A percentile compares a stretch with the other conserved stretches of the same genome.
These are phyloP conservation scores for Effrenium voratum DNA, from an alignment of 73 alveolate genomes.

Conservation along the genomic window DNA sequence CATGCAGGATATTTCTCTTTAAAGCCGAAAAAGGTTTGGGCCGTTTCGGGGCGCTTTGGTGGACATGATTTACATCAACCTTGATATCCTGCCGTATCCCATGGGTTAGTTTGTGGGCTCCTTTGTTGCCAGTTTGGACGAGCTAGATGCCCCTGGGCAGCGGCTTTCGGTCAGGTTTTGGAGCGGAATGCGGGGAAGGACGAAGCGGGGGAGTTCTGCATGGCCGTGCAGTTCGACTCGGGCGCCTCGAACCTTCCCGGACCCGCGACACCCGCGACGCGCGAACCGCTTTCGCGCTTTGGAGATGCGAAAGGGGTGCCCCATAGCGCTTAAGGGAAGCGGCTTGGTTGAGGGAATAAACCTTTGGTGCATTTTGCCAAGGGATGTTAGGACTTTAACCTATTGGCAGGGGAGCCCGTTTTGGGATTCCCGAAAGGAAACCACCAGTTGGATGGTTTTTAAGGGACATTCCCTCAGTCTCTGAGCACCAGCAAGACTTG, in stretches of 20 bases:
- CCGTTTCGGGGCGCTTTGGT: background rate
- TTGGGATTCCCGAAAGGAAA: too few relatives aligned
- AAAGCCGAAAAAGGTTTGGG: background rate
- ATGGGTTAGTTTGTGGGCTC: background rate
- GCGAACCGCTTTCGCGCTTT: background rate
- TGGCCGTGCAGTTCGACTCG: constrained; percentile 57
- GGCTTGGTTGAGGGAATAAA: background rate
- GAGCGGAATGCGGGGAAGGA: constrained; percentile 66
- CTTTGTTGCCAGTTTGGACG: background rate
- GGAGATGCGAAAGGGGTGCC: background rate
- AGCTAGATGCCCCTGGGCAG: background rate
- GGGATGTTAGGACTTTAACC: background rate
- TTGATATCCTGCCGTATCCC: background rate
- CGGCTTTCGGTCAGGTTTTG: background rate
- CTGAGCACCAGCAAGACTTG: too few relatives aligned
- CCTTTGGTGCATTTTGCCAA: background rate
- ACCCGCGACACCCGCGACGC: background rate
- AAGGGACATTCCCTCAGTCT: too few relatives aligned
- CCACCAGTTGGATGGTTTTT: too few relatives aligned
- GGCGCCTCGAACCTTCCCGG: background rate
- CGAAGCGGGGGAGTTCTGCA: constrained; percentile 75
- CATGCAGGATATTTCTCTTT: background rate
- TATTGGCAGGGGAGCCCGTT: background rate
- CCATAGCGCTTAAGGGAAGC: background rate
- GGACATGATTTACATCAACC: background rate